Base-by-base conservation (phyloP, 164 flowering plant species). In the Umbilicus rupestris region DNA sequence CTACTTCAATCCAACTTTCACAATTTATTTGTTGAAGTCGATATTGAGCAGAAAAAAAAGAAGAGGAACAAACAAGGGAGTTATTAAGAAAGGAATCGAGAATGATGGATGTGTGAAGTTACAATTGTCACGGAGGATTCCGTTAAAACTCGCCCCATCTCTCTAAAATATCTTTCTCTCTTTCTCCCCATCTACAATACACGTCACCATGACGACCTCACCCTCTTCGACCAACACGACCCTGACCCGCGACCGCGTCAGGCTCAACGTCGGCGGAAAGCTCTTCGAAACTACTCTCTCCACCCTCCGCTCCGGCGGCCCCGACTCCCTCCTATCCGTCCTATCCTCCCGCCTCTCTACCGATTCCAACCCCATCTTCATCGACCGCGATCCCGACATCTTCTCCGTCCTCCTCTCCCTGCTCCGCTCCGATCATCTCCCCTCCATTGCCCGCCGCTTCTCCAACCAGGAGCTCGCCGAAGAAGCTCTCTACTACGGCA, bases 181-280 rank as follows among this genome's bases (percentile, higher is more conserved):
- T 16, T 45, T 45, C 47, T 44, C 47, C 47, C 16, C 4, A 1
- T 1, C 20, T 14, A 14, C n/a, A 4, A 11, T n/a, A 3, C 47
- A n/a, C 16, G 47, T 16, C 55, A 9, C 8, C 8, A 20, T 24
- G 24, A 49, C n/a, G 55, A 2, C 49, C n/a, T 45, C 49, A 7
- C 10, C 3, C 49, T 45, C 49, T 17, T 45, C 49, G 17, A 17
- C 49, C 14, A 15, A 41, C 50, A 7, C 71, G 5, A 11, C 20
- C 68, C 5, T 6, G 24, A n/a, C 55, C 55, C 10, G 37, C 49
- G 81, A 79, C 39, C 88, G 87, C 14, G 71, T 89, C 74, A 87
- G 82, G 78, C 93, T 94, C 81, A 91, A 94, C 85, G 95, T 94
- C 46, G 98, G 98, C 62, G 98, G 98, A 39, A 82, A 83, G 78